Conservation (phyloP, 1,284 basidiomycete genomes). For the Ustilago trichophora region DNA sequence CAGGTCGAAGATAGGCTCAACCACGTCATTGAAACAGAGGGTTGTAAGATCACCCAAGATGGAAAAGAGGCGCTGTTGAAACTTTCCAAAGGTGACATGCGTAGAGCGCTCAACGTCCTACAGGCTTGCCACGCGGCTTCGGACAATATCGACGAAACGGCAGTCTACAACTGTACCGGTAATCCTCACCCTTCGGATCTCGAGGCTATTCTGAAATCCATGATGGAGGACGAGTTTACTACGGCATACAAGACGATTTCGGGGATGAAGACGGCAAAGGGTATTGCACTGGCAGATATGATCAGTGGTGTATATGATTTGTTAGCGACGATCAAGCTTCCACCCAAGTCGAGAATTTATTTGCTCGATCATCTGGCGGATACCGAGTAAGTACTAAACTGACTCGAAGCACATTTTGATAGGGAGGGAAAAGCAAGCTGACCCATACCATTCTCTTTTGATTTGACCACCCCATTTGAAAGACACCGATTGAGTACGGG, state of each 20-base stretch:
- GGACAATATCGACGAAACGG: constrained; percentile 82
- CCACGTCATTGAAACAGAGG: constrained; percentile 83
- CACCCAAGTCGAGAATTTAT: constrained; percentile 85
- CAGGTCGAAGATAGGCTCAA: constrained; percentile 87
- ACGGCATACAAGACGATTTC: constrained; percentile 87
- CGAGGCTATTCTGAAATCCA: constrained; percentile 88
- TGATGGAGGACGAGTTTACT: constrained; percentile 96
- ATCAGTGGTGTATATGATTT: constrained; percentile 93
- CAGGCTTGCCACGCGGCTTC: constrained; percentile 98
- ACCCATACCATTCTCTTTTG: too few species aligned
- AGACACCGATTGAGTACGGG: constrained; percentile 93
- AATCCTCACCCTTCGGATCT: constrained; percentile 94
- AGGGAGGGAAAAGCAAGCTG: too few species aligned
- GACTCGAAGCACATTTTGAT: too few species aligned
- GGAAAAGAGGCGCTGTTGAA: constrained; percentile 89
- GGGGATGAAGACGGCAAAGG: constrained; percentile 86
- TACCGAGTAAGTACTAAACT: constrained; percentile 76
- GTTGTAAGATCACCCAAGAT: constrained; percentile 83
- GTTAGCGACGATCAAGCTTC: constrained; percentile 84
- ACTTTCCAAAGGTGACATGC: constrained; percentile 96
- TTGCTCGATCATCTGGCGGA: constrained; percentile 84
- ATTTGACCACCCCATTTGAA: too few species aligned
- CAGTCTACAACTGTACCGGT: constrained; percentile 96
- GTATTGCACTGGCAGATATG: constrained; percentile 92
- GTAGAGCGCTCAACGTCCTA: constrained; percentile 91